Conservation (phyloP, 2,329 filamentous ascomycete genomes). For the Cadophora luteo-olivacea region DNA sequence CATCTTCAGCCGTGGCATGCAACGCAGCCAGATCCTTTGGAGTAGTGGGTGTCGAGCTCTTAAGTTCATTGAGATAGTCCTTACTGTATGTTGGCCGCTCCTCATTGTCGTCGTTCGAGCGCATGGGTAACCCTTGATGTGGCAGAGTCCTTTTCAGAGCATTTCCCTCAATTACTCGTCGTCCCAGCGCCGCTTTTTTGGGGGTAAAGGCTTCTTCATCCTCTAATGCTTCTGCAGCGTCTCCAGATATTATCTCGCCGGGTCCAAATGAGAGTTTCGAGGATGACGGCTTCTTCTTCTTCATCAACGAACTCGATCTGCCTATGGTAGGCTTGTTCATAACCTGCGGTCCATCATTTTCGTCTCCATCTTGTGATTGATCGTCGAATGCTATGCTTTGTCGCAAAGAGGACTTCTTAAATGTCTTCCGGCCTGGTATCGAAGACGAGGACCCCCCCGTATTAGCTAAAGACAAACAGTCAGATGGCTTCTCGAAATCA, state of each 20-base stretch:
- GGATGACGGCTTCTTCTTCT: slow-evolving; percentile 66
- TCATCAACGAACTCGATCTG: slow-evolving; percentile 60
- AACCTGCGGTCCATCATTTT: slow-evolving; percentile 23
- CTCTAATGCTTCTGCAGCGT: slow-evolving; percentile 57
- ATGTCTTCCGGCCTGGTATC: slow-evolving; percentile 58
- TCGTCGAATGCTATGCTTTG: slow-evolving; percentile 58
- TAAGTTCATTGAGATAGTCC: slow-evolving; percentile 85
- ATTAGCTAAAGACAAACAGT: slow-evolving; percentile 33
- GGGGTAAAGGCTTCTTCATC: slow-evolving; percentile 63
- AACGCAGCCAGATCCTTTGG: slow-evolving; percentile 66
- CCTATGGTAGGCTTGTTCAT: slow-evolving; percentile 51
- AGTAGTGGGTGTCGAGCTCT: slow-evolving; percentile 83
- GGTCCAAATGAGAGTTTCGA: slow-evolving; percentile 80
- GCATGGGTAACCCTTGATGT: slow-evolving; percentile 38
- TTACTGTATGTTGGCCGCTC: slow-evolving; percentile 83
- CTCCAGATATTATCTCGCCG: slow-evolving; percentile 59
- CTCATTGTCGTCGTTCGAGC: slow-evolving; percentile 61
- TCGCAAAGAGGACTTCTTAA: slow-evolving; percentile 64
- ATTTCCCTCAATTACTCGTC: slow-evolving; percentile 71
- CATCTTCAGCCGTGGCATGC: slow-evolving; percentile 53
- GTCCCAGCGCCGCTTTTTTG: slow-evolving; percentile 67
- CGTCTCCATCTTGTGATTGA: slow-evolving; percentile 40
- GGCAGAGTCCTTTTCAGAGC: slow-evolving; percentile 62
- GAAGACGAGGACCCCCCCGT: slow-evolving; percentile 23
- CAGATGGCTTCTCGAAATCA: slow-evolving; percentile 41